A percentile compares a stretch with the other conserved stretches of the same genome.
phyloP scores from a whole-genome alignment of 345 rosid species.

The Diplotaxis tenuifolia region DNA sequence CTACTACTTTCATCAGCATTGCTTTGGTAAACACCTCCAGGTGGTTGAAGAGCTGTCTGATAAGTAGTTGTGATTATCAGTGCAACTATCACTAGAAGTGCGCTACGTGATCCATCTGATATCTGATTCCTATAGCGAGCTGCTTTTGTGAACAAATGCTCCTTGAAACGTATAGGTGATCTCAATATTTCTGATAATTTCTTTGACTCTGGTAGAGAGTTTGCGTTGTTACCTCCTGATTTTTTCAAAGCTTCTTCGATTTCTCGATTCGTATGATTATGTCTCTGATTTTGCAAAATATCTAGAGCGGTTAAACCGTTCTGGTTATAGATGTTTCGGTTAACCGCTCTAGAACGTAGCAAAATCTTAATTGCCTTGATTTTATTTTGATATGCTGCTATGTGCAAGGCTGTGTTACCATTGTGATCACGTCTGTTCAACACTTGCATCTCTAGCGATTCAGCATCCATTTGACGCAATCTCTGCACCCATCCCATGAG shows the following conservation, averaged over 20 bases:
- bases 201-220: not conserved
- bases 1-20: not conserved
- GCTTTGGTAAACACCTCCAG: conserved; percentile 35
- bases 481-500: conserved; percentile 30
- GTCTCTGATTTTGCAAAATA: conserved; percentile 2
- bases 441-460: not conserved
- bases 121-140: conserved; percentile 5
- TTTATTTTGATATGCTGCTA: conserved; percentile 29
- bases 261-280: not conserved
- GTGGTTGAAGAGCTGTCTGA: conserved; percentile 34
- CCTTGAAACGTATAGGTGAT: not conserved
- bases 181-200: conserved; percentile 5
- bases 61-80: conserved; percentile 38
- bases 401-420: conserved; percentile 34
- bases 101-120: conserved; percentile 21
- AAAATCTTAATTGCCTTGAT: conserved; percentile 23
- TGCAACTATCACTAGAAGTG: conserved; percentile 36
- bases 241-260: not conserved
- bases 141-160: conserved; percentile 10
- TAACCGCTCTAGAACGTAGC: not conserved
- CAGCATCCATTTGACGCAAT: not conserved
- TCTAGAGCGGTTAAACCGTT: conserved; percentile 19
- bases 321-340: conserved; percentile 19
- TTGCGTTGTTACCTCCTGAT: not conserved
- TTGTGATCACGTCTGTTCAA: conserved; percentile 31